Conservation (phyloP, 352 stramenopile species). For the Paralagenidium karlingii region DNA sequence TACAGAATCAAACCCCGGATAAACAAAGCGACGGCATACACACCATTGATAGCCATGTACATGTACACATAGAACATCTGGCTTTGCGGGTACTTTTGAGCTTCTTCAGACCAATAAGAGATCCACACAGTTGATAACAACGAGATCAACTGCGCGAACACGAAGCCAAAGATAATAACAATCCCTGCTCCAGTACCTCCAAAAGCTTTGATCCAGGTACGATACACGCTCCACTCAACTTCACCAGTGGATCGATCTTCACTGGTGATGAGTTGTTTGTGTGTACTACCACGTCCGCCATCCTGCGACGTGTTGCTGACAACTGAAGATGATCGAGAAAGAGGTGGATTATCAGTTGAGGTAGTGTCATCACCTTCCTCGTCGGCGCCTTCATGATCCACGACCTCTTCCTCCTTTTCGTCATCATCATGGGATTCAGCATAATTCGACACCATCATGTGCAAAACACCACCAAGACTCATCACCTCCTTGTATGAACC, state of each 20-base stretch:
- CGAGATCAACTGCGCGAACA: constrained; percentile 29
- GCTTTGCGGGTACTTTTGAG: constrained; percentile 21
- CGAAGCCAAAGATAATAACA: constrained; percentile 38
- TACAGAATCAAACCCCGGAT: constrained; percentile 45
- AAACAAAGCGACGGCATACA: constrained; percentile 50
- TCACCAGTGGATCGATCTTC: constrained; percentile 65
- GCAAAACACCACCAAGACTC: constrained; percentile 21
- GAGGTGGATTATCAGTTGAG: constrained; percentile 9
- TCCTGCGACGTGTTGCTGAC: constrained; percentile 11
- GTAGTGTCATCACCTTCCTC: constrained; percentile 13
- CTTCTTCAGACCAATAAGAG: constrained; percentile 87
- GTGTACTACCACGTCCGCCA: constrained; percentile 4
- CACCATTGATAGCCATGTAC: constrained; percentile 57
- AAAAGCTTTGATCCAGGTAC: constrained; percentile 51
- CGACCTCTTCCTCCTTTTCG: constrained; percentile 23
- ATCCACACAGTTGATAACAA: constrained; percentile 81
- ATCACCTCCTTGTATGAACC: constrained; percentile 52
- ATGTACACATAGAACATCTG: constrained; percentile 78
- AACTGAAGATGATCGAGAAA: no score
- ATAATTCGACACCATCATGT: constrained; percentile 57
- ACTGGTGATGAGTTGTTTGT: constrained; percentile 40
- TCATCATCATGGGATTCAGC: constrained; percentile 44
- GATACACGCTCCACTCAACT: constrained; percentile 51
- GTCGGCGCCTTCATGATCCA: constrained; percentile 18
- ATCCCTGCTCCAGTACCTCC: constrained; percentile 31